phyloP scores from a whole-genome alignment of 2,329 filamentous ascomycete species.

The Metarhizium album region DNA sequence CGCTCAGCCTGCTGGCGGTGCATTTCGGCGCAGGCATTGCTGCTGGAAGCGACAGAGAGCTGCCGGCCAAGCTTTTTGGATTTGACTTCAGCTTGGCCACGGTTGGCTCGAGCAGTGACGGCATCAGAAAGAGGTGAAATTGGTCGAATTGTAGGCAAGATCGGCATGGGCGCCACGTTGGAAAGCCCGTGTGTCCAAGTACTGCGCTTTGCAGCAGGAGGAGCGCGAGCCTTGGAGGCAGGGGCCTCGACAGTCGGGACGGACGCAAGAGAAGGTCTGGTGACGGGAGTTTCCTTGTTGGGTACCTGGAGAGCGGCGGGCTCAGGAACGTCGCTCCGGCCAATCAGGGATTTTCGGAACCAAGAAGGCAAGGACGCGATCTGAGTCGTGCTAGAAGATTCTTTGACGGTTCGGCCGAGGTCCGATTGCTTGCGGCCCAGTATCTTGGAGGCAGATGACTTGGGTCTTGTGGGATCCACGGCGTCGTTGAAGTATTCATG shows the following conservation, averaged over 20 bases:
- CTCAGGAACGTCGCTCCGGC: slow-evolving; percentile 60
- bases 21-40: slow-evolving; percentile 83
- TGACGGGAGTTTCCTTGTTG: slow-evolving; percentile 34
- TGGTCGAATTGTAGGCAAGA: slow-evolving; percentile 85
- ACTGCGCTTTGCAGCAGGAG: slow-evolving; percentile 62
- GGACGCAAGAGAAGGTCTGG: slow-evolving; percentile 34
- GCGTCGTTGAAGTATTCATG: slow-evolving; percentile 94
- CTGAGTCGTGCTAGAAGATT: slow-evolving; percentile 41
- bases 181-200: slow-evolving; percentile 84
- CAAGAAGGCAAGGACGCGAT: slow-evolving; percentile 80
- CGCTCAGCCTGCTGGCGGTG: slow-evolving; percentile 87
- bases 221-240: slow-evolving; percentile 26
- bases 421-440: slow-evolving; percentile 87
- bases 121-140: slow-evolving; percentile 95
- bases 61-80: slow-evolving; percentile 91
- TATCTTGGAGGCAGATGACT: slow-evolving; percentile 74
- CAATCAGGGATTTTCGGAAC: slow-evolving; percentile 92
- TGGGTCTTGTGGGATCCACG: slow-evolving; percentile 83
- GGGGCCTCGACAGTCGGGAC: slow-evolving; percentile 30
- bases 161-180: slow-evolving; percentile 84
- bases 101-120: slow-evolving; percentile 79
- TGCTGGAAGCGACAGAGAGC: slow-evolving; percentile 81
- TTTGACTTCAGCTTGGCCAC: slow-evolving; percentile 46
- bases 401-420: slow-evolving; percentile 56
- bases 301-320: slow-evolving; percentile 33